These are phyloP conservation scores for Lepraria neglecta DNA, from an alignment of 495 filamentous ascomycete species.

Conservation along the genomic window DNA sequence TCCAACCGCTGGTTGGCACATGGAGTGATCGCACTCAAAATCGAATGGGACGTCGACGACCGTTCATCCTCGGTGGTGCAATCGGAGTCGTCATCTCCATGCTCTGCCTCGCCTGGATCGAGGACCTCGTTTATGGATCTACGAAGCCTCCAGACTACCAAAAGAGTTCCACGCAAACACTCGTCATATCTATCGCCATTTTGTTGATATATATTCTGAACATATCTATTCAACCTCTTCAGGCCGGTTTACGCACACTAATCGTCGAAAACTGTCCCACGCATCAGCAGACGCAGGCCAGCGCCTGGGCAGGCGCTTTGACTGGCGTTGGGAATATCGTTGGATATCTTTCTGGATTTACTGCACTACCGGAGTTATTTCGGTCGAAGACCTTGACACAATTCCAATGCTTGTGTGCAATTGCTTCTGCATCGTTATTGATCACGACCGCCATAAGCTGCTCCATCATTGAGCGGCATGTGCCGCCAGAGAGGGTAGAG, in stretches of 20 bases:
- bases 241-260: conserved; percentile 40
- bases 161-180: background rate
- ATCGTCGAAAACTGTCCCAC: conserved; percentile 85
- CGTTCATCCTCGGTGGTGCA: conserved; percentile 79
- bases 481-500: conserved; percentile 29
- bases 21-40: conserved; percentile 76
- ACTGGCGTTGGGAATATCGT: conserved; percentile 77
- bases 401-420: conserved; percentile 85
- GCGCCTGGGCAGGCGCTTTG: conserved; percentile 84
- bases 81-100: conserved; percentile 64
- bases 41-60: conserved; percentile 69
- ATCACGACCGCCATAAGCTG: conserved; percentile 65
- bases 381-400: conserved; percentile 65
- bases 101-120: conserved; percentile 74
- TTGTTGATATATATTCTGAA: conserved; percentile 83
- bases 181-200: conserved; percentile 64
- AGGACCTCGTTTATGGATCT: conserved; percentile 56
- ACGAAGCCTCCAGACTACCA: background rate
- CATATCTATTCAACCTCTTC: conserved; percentile 87
- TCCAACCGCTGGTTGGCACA: conserved; percentile 86
- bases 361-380: conserved; percentile 70
- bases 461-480: conserved; percentile 57
- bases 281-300: conserved; percentile 59
- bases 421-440: conserved; percentile 69
- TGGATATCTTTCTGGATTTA: conserved; percentile 75